Conservation (phyloP, 1,139 yeast species). For the Lodderomyces elongisporus region DNA sequence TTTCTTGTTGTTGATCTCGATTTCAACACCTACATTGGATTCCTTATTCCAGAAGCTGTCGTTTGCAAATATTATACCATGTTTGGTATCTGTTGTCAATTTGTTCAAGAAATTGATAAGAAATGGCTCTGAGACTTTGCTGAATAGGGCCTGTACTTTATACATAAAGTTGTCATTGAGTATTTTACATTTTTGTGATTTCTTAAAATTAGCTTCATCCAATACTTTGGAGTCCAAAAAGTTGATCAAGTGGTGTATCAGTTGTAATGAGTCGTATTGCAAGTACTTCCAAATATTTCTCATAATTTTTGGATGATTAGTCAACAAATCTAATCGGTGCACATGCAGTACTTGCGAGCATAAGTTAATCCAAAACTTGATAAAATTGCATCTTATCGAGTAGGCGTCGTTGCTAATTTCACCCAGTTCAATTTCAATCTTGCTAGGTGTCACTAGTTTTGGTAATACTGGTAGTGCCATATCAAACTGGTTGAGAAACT, state of each 20-base stretch:
- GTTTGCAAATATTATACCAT: conserved; percentile 62
- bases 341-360: conserved; percentile 45
- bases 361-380: conserved; percentile 57
- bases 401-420: conserved; percentile 25
- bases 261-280: conserved; percentile 48
- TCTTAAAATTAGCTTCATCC: conserved; percentile 56
- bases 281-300: conserved; percentile 63
- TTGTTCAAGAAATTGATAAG: conserved; percentile 48
- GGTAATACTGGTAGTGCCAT: conserved; percentile 57
- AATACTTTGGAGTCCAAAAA: conserved; percentile 51
- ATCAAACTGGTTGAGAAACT: conserved; percentile 64
- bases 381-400: conserved; percentile 52
- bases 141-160: conserved; percentile 45
- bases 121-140: conserved; percentile 20
- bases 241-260: conserved; percentile 36
- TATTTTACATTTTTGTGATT: conserved; percentile 66
- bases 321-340: conserved; percentile 58
- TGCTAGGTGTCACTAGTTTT: conserved; percentile 53
- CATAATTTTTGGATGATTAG: conserved; percentile 53
- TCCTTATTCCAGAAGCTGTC: conserved; percentile 50
- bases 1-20: conserved; percentile 39
- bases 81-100: conserved; percentile 45
- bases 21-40: conserved; percentile 19
- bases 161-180: conserved; percentile 74
- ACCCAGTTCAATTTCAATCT: conserved; percentile 34